Evolutionary conservation across 202 grass and related monocot species (phyloP), one percentile per base, ranked within the genome.

Genomic region (Musa balbisiana): DNA sequence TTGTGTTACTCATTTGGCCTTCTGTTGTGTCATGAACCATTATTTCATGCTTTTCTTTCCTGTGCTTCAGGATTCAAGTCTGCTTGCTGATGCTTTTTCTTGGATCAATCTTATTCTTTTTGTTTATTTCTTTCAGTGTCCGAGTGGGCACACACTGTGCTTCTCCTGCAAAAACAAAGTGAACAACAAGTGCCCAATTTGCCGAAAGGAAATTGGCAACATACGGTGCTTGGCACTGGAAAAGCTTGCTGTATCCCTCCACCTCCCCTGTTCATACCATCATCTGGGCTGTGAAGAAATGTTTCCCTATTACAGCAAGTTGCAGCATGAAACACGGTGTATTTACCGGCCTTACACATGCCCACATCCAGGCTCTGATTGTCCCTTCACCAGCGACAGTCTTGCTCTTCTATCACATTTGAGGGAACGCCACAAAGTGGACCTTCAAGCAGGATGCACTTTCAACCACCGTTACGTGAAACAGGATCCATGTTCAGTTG

Each of bases 151-250:
- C 62, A 72, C 78, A 15, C 65, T 80, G 12, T 80, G 78, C 17
- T 62, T 24, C 52, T 80, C 78, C 13, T 80, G 78, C 67, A 80
- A 52, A 72, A 80, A 26, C 55, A 80, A 80, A 72, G 54, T 80
- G 11, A 80, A 72, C 25, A 80, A 80, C 55, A 80, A 80, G 49
- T 80, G 78, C 1, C 78, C 78, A 52, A 72, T 80, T 25, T 80
- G 78, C 68, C 56, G 78, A 80, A 80, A 80, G 55, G 78, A 80
- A 80, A 80, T 80, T 6, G 78, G 78, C 13, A 16, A 80, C 52
- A 80, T 80, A 49, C 70, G 78, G 52, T 80, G 78, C n/a, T 72
- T 80, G 52, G 78, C 78, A 63, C 68, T 80, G 55, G 78, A 80
- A 55, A 80, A 80, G 21, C 68, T 80, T 24, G 78, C 78, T 10